Percentiles rank a stretch among this genome's conserved stretches.
These are phyloP conservation scores for Cordyceps pruinosa DNA, from an alignment of 2,329 filamentous ascomycete species.

Conservation along the genomic window DNA sequence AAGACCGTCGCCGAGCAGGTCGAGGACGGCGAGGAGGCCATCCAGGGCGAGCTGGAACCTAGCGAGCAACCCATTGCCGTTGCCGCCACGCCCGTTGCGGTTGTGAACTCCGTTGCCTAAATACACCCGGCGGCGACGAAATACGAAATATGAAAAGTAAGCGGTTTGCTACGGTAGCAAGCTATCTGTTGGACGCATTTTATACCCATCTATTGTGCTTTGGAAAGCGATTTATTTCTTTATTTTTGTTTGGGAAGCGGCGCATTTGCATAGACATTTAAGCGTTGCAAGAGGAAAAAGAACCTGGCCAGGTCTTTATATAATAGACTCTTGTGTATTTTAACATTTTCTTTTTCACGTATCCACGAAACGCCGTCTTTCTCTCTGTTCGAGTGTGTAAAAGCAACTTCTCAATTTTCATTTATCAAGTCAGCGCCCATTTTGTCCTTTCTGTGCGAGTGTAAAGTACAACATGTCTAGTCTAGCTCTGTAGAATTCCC, in stretches of 20 bases:
- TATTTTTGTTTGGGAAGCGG: background rate
- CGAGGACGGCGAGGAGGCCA: slow-evolving; percentile 28
- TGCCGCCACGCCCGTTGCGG: background rate
- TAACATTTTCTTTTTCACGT: background rate
- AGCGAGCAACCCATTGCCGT: slow-evolving; percentile 8
- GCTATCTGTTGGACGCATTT: background rate
- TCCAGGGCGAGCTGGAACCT: slow-evolving; percentile 29
- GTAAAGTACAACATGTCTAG: too few relatives aligned
- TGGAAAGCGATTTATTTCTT: background rate
- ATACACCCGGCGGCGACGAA: too few relatives aligned
- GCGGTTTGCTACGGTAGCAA: background rate
- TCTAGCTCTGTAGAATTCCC: too few relatives aligned
- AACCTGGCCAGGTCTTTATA: background rate
- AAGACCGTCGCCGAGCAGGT: slow-evolving; percentile 27
- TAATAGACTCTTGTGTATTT: background rate
- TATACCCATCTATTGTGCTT: background rate
- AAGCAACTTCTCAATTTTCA: background rate
- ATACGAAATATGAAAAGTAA: background rate
- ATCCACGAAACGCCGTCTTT: background rate
- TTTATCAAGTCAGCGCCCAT: background rate
- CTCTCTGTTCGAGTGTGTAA: background rate
- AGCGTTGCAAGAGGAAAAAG: background rate
- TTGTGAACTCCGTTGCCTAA: background rate
- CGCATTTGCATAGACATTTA: slow-evolving; percentile 1
- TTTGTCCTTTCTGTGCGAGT: too few relatives aligned